phyloP scores from a whole-genome alignment of 2,329 filamentous ascomycete species.

The Chaetothyriales sp. region DNA sequence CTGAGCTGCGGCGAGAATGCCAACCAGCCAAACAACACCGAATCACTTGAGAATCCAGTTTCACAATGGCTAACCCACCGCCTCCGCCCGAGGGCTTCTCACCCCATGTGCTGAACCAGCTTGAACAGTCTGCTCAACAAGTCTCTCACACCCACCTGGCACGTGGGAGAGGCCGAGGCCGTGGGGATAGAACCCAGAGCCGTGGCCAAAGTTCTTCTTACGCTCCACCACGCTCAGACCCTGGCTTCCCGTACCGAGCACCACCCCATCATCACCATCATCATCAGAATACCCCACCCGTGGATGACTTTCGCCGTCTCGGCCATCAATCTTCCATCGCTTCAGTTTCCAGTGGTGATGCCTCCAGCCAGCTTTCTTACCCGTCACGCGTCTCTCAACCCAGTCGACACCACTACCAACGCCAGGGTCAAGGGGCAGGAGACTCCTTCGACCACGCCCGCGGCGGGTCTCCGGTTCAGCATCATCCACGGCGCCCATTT shows the following conservation, averaged over 20 bases:
- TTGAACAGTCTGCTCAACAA: background rate
- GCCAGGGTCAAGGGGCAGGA: background rate
- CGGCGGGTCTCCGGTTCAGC: background rate
- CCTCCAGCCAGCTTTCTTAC: background rate
- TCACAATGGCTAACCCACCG: background rate
- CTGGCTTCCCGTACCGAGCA: too few relatives aligned
- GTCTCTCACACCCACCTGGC: background rate
- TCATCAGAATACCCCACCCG: too few relatives aligned
- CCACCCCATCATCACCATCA: background rate
- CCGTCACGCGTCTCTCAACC: background rate
- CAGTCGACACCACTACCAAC: background rate
- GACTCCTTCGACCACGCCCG: constrained; percentile 2
- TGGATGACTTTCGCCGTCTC: background rate
- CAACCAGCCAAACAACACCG: background rate
- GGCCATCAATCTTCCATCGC: background rate
- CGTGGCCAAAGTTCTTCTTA: background rate
- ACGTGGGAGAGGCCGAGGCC: too few relatives aligned
- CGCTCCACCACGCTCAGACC: background rate
- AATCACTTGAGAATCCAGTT: background rate
- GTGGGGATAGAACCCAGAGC: background rate
- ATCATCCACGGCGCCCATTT: background rate
- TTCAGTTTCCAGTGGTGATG: background rate
- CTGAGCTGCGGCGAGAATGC: background rate
- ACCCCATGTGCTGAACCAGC: background rate
- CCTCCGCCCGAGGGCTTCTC: background rate